These are phyloP conservation scores for Umbelopsis sp. DNA, from an alignment of 192 early-diverging fungal species.

Conservation along the genomic window DNA sequence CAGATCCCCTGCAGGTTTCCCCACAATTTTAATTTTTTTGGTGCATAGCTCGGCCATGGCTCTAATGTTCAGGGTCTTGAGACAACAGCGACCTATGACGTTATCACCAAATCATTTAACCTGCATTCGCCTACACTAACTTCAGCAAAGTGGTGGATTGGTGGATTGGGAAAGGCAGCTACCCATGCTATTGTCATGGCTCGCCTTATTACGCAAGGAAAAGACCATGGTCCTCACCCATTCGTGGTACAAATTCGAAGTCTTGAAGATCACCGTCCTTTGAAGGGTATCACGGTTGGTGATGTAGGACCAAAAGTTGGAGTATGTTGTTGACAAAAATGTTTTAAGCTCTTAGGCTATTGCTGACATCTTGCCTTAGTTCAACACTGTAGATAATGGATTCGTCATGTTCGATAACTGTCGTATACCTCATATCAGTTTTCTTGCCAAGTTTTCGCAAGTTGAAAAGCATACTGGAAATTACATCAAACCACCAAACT, in stretches of 20 bases:
- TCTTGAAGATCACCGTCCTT: conserved; percentile 58
- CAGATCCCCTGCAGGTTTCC: not conserved
- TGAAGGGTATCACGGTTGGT: conserved; percentile 62
- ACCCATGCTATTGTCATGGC: conserved; percentile 69
- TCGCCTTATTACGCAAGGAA: conserved; percentile 57
- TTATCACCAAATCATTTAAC: conserved; percentile 72
- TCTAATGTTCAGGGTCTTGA: conserved; percentile 89
- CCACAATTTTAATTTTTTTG: not conserved
- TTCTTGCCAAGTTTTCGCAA: conserved; percentile 62
- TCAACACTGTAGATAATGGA: conserved; percentile 34
- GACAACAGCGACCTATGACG: conserved; percentile 86
- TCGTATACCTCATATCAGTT: conserved; percentile 61
- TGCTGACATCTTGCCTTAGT: not conserved
- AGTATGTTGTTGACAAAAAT: conserved; percentile 9
- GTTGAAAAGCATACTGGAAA: conserved; percentile 55
- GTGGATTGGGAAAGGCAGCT: conserved; percentile 55
- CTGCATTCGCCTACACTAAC: conserved; percentile 59
- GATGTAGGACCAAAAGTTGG: conserved; percentile 70
- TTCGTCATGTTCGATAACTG: conserved; percentile 50
- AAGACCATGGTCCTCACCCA: conserved; percentile 65
- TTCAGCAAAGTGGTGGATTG: conserved; percentile 69
- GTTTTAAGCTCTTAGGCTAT: conserved; percentile 21
- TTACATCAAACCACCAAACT: conserved; percentile 60
- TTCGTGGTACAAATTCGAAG: conserved; percentile 69
- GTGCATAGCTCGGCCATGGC: conserved; percentile 59